Percentiles rank a stretch among this genome's conserved stretches.
These are phyloP conservation scores for Monosporascus sp. DNA, from an alignment of 2,329 filamentous ascomycete genomes.

Conservation along the genomic window DNA sequence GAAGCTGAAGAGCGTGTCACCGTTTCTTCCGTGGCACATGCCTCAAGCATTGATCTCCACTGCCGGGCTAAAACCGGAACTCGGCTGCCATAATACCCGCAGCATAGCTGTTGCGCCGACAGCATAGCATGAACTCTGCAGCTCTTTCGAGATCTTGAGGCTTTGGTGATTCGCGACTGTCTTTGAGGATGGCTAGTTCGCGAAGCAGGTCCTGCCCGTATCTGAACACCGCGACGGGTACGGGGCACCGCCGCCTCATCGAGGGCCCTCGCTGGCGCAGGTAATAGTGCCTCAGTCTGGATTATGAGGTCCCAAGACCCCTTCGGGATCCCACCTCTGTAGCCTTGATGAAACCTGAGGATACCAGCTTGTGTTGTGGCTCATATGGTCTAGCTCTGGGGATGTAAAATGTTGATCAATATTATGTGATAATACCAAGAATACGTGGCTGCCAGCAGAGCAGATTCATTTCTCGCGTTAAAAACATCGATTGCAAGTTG, in stretches of 20 bases:
- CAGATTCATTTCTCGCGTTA: neutral
- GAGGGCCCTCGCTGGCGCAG: slow-evolving; percentile 7
- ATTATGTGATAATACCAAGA: neutral
- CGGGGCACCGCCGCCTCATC: slow-evolving; percentile 5
- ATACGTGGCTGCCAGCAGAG: neutral
- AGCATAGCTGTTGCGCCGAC: neutral
- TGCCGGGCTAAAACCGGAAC: neutral
- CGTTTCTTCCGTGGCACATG: neutral
- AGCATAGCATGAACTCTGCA: slow-evolving; percentile 6
- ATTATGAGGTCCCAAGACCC: slow-evolving; percentile 9
- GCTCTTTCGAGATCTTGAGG: slow-evolving; percentile 7
- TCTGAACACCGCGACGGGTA: neutral
- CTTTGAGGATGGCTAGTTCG: slow-evolving; percentile 1
- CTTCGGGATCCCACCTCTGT: slow-evolving; percentile 14
- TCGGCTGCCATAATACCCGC: neutral
- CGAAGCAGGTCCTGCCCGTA: slow-evolving; percentile 1
- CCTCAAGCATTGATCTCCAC: slow-evolving; percentile 7
- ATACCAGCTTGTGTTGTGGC: neutral
- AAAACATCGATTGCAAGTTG: no score
- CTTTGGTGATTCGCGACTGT: slow-evolving; percentile 1
- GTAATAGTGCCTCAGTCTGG: neutral
- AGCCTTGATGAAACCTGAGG: neutral
- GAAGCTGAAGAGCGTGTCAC: neutral
- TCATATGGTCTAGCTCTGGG: slow-evolving; percentile 1
- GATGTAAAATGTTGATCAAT: neutral